phyloP scores from a whole-genome alignment of 1,139 yeast species.

The Trichomonascaceae sp. region DNA sequence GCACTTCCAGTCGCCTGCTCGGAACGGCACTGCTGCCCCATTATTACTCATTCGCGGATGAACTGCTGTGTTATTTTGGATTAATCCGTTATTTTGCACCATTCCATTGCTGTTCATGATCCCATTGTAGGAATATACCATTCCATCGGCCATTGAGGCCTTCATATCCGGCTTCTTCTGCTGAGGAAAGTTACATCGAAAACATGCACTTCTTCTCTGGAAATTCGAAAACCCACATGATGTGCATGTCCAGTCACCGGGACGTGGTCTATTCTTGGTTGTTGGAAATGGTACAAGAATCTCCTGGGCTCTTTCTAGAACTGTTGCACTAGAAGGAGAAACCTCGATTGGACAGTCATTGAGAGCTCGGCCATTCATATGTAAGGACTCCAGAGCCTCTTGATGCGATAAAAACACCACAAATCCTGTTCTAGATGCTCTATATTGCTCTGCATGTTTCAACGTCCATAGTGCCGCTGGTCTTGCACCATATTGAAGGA shows the following conservation, averaged over 20 bases:
- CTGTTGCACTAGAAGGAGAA: constrained; percentile 74
- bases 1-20: constrained; percentile 98
- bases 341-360: constrained; percentile 76
- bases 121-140: constrained; percentile 6
- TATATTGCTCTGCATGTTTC: constrained; percentile 48
- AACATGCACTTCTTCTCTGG: constrained; percentile 91
- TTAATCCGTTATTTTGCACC: constrained; percentile 5
- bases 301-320: constrained; percentile 76
- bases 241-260: constrained; percentile 98
- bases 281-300: constrained; percentile 80
- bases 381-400: constrained; percentile 72
- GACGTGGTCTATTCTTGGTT: constrained; percentile 84
- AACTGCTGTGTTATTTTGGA: constrained; percentile 1
- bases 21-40: constrained; percentile 61
- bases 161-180: not conserved
- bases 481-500: constrained; percentile 76
- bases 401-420: constrained; percentile 81
- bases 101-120: constrained; percentile 7
- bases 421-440: constrained; percentile 62
- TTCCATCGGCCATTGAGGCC: not conserved
- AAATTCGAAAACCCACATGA: constrained; percentile 93
- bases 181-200: constrained; percentile 83
- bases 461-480: constrained; percentile 90
- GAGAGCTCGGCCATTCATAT: constrained; percentile 72
- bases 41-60: constrained; percentile 1